A percentile compares a stretch with the other conserved stretches of the same genome.
These are phyloP conservation scores for Calonectria hongkongensis DNA, from an alignment of 2,329 filamentous ascomycete genomes.

Conservation along the genomic window DNA sequence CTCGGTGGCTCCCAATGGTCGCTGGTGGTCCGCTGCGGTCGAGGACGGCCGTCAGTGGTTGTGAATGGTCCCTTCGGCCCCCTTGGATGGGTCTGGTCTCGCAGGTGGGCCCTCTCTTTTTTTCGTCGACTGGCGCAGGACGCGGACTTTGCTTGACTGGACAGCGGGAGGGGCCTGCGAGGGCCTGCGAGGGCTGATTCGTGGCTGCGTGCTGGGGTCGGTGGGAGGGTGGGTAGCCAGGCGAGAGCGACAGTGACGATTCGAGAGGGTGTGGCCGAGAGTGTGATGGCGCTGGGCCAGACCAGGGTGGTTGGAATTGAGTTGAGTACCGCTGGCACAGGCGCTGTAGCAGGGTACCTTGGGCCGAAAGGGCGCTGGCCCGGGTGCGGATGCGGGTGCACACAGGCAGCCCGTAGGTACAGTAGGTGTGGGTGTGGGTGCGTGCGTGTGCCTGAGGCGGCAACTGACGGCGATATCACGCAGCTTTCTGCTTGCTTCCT, in stretches of 20 bases:
- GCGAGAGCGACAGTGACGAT: constrained; percentile 33
- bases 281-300: constrained; percentile 42
- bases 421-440: not conserved
- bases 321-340: constrained; percentile 22
- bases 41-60: constrained; percentile 18
- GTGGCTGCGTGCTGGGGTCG: constrained; percentile 36
- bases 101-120: constrained; percentile 36
- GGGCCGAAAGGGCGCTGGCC: constrained; percentile 1
- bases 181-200: constrained; percentile 39
- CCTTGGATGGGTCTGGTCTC: constrained; percentile 42
- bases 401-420: not conserved
- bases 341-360: constrained; percentile 40
- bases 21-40: constrained; percentile 42
- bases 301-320: constrained; percentile 48
- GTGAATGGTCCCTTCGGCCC: constrained; percentile 45
- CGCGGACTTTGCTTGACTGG: constrained; percentile 49
- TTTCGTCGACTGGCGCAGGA: constrained; percentile 46
- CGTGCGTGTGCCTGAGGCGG: constrained; percentile 34
- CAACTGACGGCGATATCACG: constrained; percentile 19
- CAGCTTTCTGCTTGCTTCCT: not conserved
- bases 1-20: constrained; percentile 48
- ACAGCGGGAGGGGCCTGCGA: constrained; percentile 43
- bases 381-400: not conserved
- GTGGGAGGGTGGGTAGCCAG: constrained; percentile 34
- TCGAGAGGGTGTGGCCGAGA: constrained; percentile 48